phyloP scores from a whole-genome alignment of 768 basidiomycete genomes.

The Pleurotus pulmonarius region DNA sequence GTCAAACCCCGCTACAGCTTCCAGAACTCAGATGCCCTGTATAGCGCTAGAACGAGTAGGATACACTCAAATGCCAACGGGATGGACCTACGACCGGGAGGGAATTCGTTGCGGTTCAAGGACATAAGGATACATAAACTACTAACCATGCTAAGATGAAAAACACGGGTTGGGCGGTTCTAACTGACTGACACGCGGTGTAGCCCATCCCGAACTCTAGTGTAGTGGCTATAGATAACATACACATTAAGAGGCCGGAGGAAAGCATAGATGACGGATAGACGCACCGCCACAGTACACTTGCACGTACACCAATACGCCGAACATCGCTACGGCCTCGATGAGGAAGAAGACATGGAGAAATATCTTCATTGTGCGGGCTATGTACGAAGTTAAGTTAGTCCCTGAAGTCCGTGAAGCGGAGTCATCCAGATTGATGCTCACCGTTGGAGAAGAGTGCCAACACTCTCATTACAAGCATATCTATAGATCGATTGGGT shows the following conservation, averaged over 20 bases:
- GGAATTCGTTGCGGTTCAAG: background rate
- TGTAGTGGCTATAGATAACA: background rate
- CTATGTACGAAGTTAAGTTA: background rate
- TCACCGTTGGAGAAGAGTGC: slow-evolving; percentile 1
- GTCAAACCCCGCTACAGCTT: background rate
- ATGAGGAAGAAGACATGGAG: too few relatives aligned
- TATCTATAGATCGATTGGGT: background rate
- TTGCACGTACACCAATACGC: background rate
- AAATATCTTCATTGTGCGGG: background rate
- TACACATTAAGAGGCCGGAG: too few relatives aligned
- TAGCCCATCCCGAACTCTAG: background rate
- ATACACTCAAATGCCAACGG: background rate
- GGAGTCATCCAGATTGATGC: too few relatives aligned
- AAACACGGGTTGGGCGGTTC: background rate
- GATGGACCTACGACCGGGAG: background rate
- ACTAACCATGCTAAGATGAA: slow-evolving; percentile 1
- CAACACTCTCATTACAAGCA: background rate
- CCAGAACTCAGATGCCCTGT: slow-evolving; percentile 3
- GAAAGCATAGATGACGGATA: background rate
- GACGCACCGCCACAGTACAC: background rate
- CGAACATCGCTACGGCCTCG: too few relatives aligned
- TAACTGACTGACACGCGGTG: background rate
- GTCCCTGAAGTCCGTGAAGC: too few relatives aligned
- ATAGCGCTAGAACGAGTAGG: background rate
- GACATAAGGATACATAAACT: too few relatives aligned